These are phyloP conservation scores for Termitomyces sp. DNA, from an alignment of 768 basidiomycete species.

Conservation along the genomic window DNA sequence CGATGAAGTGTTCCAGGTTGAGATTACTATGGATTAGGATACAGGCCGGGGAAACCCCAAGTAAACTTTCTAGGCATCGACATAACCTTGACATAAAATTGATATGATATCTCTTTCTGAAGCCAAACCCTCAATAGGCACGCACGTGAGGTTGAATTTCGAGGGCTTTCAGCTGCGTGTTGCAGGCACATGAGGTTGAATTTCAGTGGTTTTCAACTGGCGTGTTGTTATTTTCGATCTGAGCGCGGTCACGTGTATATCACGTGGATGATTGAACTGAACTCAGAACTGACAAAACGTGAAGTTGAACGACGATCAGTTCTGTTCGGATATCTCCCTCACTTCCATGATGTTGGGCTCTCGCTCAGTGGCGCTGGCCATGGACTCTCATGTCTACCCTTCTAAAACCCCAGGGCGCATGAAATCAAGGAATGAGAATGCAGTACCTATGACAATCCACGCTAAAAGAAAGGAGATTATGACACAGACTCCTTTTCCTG, in stretches of 20 bases:
- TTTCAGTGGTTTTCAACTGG: background rate
- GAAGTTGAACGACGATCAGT: background rate
- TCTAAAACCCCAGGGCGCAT: constrained; percentile 59
- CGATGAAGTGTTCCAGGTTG: background rate
- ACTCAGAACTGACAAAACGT: no score
- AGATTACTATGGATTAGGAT: no score
- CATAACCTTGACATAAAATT: background rate
- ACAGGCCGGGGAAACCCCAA: no score
- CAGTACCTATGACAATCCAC: constrained; percentile 38
- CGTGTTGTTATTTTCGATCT: no score
- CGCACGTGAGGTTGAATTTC: background rate
- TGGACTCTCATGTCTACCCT: constrained; percentile 28
- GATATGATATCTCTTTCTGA: background rate
- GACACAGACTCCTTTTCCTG: constrained; percentile 34
- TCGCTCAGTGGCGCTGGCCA: constrained; percentile 28
- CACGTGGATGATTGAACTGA: background rate
- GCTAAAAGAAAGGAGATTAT: constrained; percentile 41
- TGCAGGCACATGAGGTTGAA: background rate
- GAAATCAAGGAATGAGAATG: constrained; percentile 48
- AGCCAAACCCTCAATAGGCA: background rate
- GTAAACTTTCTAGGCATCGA: background rate
- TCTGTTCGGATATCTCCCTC: background rate
- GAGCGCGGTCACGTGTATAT: background rate
- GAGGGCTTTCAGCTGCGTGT: no score
- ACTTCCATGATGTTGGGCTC: constrained; percentile 34